phyloP scores from a whole-genome alignment of 805 yeast genomes.

The Deakozyma indianensis region DNA sequence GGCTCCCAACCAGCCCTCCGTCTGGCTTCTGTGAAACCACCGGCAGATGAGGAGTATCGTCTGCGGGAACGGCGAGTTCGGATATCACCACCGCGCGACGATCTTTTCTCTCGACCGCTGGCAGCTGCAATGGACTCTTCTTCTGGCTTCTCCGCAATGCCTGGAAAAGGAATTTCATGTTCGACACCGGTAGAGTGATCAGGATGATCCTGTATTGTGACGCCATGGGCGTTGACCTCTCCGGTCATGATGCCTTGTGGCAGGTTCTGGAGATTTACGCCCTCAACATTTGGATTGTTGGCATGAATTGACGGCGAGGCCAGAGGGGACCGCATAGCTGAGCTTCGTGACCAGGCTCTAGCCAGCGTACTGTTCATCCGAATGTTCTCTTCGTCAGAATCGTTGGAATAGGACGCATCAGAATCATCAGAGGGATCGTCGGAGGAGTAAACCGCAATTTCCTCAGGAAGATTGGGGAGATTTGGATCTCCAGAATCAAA shows the following conservation, averaged over 20 bases:
- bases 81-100: neutral
- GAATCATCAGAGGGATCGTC: constrained; percentile 3
- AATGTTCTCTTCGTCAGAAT: neutral
- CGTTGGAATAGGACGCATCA: neutral
- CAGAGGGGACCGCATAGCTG: neutral
- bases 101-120: neutral
- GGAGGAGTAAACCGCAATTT: constrained; percentile 3
- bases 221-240: neutral
- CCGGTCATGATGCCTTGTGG: neutral
- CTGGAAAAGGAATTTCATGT: neutral
- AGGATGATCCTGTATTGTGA: neutral
- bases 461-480: constrained; percentile 10
- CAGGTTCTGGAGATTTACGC: too few relatives aligned
- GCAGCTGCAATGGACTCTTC: neutral
- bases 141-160: neutral
- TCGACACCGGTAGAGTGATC: neutral
- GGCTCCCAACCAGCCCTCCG: constrained; percentile 39
- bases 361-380: neutral
- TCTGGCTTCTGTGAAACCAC: neutral
- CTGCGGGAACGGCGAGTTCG: neutral
- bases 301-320: neutral
- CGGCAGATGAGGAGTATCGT: neutral
- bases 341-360: neutral
- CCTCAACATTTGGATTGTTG: neutral
- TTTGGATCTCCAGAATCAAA: constrained; percentile 13